Conservation (phyloP, 108 stramenopile genomes). For the Mediolabrus comicus region DNA sequence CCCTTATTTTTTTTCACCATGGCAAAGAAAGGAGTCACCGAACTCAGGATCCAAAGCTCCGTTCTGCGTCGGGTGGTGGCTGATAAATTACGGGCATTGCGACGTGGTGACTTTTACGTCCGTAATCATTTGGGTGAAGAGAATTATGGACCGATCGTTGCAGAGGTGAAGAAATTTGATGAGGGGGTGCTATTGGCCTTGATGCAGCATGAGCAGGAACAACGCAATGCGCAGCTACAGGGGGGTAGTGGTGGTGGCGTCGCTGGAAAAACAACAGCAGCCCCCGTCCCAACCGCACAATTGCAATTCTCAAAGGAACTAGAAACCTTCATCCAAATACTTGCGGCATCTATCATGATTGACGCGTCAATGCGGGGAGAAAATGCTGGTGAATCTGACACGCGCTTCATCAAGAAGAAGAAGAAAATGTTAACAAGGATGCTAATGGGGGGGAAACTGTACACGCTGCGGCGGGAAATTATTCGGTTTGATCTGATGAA, state of each 20-base stretch:
- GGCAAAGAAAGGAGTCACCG: not conserved
- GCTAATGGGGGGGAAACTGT: constrained; percentile 23
- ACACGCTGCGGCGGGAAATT: constrained; percentile 17
- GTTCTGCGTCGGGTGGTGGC: constrained; percentile 32
- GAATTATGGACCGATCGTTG: constrained; percentile 29
- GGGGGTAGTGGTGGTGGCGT: not conserved
- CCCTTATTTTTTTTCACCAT: not conserved
- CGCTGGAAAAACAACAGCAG: not conserved
- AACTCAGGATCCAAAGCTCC: constrained; percentile 27
- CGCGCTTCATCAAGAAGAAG: constrained; percentile 41
- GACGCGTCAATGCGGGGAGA: constrained; percentile 47
- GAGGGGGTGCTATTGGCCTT: not conserved
- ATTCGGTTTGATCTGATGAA: constrained; percentile 21
- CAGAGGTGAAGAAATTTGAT: constrained; percentile 13
- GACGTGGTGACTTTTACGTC: constrained; percentile 41
- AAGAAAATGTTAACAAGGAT: constrained; percentile 34
- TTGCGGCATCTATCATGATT: constrained; percentile 47
- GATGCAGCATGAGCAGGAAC: not conserved
- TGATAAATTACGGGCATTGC: constrained; percentile 30
- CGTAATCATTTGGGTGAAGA: constrained; percentile 39
- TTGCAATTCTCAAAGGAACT: constrained; percentile 22
- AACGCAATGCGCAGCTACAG: not conserved
- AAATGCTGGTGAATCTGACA: constrained; percentile 42
- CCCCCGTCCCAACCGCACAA: constrained; percentile 5
- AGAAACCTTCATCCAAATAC: constrained; percentile 36